These are phyloP conservation scores for Thielaviopsis cerberus DNA, from an alignment of 2,329 filamentous ascomycete species.

Conservation along the genomic window DNA sequence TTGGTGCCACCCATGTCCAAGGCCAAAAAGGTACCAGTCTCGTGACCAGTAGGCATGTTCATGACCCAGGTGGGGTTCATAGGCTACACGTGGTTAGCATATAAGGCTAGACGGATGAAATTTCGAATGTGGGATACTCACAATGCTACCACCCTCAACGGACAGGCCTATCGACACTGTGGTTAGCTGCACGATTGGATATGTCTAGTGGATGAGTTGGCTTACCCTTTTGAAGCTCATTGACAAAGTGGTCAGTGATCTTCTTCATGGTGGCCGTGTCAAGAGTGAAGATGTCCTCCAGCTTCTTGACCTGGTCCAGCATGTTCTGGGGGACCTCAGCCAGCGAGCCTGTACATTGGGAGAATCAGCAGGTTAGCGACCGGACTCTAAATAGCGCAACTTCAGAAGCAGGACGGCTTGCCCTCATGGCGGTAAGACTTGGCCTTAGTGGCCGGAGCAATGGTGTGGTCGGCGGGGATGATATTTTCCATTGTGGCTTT, in stretches of 20 bases:
- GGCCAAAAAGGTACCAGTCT: constrained; percentile 74
- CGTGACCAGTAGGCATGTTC: constrained; percentile 68
- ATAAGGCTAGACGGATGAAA: neutral
- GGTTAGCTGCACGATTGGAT: neutral
- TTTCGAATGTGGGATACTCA: constrained; percentile 29
- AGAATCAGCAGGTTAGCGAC: neutral
- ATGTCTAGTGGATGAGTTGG: neutral
- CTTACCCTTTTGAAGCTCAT: constrained; percentile 69
- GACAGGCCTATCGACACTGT: constrained; percentile 20
- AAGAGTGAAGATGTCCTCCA: constrained; percentile 73
- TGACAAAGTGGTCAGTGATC: constrained; percentile 76
- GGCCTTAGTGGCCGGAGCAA: constrained; percentile 9
- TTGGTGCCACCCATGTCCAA: constrained; percentile 98
- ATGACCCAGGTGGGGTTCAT: constrained; percentile 98
- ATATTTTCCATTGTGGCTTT: constrained; percentile 3
- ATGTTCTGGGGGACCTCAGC: constrained; percentile 78
- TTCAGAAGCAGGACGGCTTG: constrained; percentile 1
- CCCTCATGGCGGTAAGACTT: constrained; percentile 11
- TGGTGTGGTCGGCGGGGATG: constrained; percentile 10
- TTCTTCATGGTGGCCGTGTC: constrained; percentile 64
- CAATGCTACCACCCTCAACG: constrained; percentile 80
- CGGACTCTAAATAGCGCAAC: neutral
- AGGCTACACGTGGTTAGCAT: constrained; percentile 37
- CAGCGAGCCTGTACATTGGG: constrained; percentile 51
- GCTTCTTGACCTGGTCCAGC: constrained; percentile 55